A percentile compares a stretch with the other conserved stretches of the same genome.
phyloP scores from a whole-genome alignment of 441 rosid genomes.

The Pelargonium australe region DNA sequence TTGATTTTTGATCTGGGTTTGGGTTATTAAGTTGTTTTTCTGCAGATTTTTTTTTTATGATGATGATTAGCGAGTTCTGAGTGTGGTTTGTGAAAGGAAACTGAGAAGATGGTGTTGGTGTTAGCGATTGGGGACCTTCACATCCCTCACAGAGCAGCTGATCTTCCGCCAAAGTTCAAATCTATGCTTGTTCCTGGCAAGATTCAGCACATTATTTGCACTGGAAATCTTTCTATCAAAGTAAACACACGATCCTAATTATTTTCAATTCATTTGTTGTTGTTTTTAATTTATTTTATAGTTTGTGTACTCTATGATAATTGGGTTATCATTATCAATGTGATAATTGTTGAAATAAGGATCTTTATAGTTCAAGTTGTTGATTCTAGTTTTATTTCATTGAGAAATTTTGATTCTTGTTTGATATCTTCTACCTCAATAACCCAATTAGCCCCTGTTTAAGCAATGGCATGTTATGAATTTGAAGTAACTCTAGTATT shows the following conservation, averaged over 20 bases:
- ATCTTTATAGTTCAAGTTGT: not conserved
- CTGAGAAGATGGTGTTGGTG: slow-evolving; percentile 20
- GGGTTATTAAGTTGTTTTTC: not conserved
- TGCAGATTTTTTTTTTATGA: not conserved
- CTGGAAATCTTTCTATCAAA: slow-evolving; percentile 32
- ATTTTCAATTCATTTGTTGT: too few species aligned
- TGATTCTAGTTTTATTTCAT: not conserved
- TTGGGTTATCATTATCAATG: not conserved
- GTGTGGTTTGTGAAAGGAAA: not conserved
- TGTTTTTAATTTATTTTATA: too few species aligned
- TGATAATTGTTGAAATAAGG: not conserved
- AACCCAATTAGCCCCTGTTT: not conserved
- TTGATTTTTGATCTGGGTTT: not conserved
- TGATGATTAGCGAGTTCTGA: not conserved
- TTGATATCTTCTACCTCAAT: not conserved
- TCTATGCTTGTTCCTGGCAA: slow-evolving; percentile 21
- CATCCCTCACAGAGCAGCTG: slow-evolving; percentile 34
- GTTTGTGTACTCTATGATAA: too few species aligned
- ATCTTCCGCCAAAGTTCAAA: slow-evolving; percentile 36
- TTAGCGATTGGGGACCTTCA: slow-evolving; percentile 36
- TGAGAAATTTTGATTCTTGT: not conserved
- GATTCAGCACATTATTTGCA: slow-evolving; percentile 38
- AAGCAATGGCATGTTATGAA: not conserved
- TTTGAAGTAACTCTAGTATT: not conserved
- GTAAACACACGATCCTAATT: slow-evolving; percentile 9